These are phyloP conservation scores for Torulaspora delbrueckii DNA, from an alignment of 805 yeast species.

Conservation along the genomic window DNA sequence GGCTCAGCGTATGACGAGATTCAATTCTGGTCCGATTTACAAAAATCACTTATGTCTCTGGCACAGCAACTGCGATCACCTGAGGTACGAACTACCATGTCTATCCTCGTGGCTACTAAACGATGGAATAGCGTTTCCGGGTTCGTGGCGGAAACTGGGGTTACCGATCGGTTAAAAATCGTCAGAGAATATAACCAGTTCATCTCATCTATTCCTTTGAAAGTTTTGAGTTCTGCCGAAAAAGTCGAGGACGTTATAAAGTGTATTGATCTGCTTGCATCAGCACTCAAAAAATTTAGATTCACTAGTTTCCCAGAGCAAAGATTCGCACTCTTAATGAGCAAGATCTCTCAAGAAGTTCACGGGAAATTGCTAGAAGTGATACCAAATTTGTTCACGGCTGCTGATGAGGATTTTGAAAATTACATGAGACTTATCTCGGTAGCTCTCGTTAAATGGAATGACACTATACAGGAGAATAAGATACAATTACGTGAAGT, in stretches of 20 bases:
- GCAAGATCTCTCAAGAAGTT: slow-evolving; percentile 57
- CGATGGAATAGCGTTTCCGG: slow-evolving; percentile 76
- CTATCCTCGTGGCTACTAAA: slow-evolving; percentile 60
- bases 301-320: slow-evolving; percentile 56
- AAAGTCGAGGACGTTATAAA: slow-evolving; percentile 42
- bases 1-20: slow-evolving; percentile 64
- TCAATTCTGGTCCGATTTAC: slow-evolving; percentile 73
- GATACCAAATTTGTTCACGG: slow-evolving; percentile 43
- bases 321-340: slow-evolving; percentile 61
- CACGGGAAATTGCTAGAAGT: slow-evolving; percentile 41
- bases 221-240: slow-evolving; percentile 48
- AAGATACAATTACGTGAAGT: slow-evolving; percentile 67
- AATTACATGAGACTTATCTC: neutral
- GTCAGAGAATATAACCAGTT: slow-evolving; percentile 58
- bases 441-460: slow-evolving; percentile 40
- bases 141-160: slow-evolving; percentile 65
- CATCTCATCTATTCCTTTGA: slow-evolving; percentile 65
- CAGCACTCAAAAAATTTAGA: slow-evolving; percentile 59
- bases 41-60: slow-evolving; percentile 50
- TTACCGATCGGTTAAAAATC: slow-evolving; percentile 47
- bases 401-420: slow-evolving; percentile 41
- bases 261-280: slow-evolving; percentile 47
- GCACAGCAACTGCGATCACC: slow-evolving; percentile 53
- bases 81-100: slow-evolving; percentile 53
- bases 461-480: slow-evolving; percentile 57